These are phyloP conservation scores for Aureobasidium mangrovei DNA, from an alignment of 2,329 filamentous ascomycete species.

Conservation along the genomic window DNA sequence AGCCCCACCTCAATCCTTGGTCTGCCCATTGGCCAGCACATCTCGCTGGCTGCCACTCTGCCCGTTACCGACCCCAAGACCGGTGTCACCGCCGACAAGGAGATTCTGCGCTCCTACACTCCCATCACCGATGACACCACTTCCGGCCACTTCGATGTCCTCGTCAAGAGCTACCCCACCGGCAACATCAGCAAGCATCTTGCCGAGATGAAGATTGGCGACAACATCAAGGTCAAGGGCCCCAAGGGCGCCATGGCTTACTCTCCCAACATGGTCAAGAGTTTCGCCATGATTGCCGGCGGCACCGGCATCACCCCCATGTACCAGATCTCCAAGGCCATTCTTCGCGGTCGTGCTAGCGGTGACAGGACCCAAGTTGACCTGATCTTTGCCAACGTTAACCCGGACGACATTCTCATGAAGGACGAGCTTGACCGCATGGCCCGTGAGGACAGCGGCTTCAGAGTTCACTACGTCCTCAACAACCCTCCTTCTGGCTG, in stretches of 20 bases:
- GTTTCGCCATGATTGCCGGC: conserved; percentile 96
- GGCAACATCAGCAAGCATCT: conserved; percentile 96
- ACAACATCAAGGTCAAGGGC: conserved; percentile 81
- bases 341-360: conserved; percentile 43
- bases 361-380: conserved; percentile 76
- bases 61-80: conserved; percentile 54
- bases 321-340: conserved; percentile 90
- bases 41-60: conserved; percentile 80
- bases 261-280: conserved; percentile 89
- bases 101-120: conserved; percentile 86
- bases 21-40: conserved; percentile 69
- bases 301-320: conserved; percentile 98
- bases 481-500: conserved; percentile 92
- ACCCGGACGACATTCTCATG: conserved; percentile 82
- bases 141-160: conserved; percentile 85
- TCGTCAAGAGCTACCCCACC: conserved; percentile 96
- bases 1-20: conserved; percentile 72
- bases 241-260: conserved; percentile 98
- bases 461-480: conserved; percentile 88
- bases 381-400: conserved; percentile 95
- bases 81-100: conserved; percentile 65
- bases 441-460: conserved; percentile 64
- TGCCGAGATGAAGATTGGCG: conserved; percentile 70
- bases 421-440: conserved; percentile 83
- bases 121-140: conserved; percentile 85